These are phyloP conservation scores for Saccharum spontaneum DNA, from an alignment of 176 grass and related monocot species.

Conservation along the genomic window DNA sequence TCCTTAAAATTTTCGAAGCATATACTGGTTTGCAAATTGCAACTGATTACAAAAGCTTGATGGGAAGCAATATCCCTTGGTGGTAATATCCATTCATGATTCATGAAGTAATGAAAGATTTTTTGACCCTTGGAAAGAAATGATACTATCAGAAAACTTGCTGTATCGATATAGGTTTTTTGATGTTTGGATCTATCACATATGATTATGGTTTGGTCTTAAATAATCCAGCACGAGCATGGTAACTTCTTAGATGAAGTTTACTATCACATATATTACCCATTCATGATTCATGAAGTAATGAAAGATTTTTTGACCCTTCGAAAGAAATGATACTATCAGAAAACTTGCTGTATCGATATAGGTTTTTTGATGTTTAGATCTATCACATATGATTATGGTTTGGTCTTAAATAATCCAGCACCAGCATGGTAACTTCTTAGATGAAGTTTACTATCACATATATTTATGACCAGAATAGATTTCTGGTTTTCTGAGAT, in stretches of 20 bases:
- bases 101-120: not conserved
- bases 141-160: not conserved
- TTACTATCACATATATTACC: not conserved
- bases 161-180: not conserved
- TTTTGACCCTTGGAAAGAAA: not conserved
- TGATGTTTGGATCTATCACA: not conserved
- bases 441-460: not conserved
- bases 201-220: not conserved
- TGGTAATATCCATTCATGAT: constrained; percentile 1
- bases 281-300: no score
- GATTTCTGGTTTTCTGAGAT: not conserved
- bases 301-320: no score
- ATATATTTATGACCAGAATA: not conserved
- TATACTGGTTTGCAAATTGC: constrained; percentile 21
- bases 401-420: not conserved
- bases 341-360: not conserved
- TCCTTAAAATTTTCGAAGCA: constrained; percentile 14
- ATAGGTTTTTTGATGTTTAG: not conserved
- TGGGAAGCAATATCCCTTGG: not conserved
- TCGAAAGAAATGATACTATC: not conserved
- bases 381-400: not conserved
- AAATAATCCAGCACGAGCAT: not conserved
- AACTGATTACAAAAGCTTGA: not conserved
- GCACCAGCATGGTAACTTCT: not conserved
- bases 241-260: not conserved